Conservation (phyloP, 352 stramenopile genomes). For the Globisporangium ultimum region DNA sequence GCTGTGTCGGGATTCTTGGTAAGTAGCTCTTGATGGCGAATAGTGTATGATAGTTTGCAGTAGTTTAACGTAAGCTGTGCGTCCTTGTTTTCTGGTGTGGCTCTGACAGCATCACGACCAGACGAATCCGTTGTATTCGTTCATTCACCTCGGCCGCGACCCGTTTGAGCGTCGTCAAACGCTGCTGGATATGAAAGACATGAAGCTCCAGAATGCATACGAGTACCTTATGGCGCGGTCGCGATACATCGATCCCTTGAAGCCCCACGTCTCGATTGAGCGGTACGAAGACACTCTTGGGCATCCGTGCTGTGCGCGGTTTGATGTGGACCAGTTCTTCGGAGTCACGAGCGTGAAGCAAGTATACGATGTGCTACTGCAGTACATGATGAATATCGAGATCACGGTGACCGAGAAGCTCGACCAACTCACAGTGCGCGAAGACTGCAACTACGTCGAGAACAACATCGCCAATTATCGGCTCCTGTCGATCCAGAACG, state of each 20-base stretch:
- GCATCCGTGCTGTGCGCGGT: conserved; percentile 29
- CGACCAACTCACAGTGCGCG: conserved; percentile 44
- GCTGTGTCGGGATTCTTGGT: conserved; percentile 26
- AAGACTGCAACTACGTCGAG: conserved; percentile 36
- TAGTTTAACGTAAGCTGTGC: background rate
- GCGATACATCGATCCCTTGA: conserved; percentile 31
- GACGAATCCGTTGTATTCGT: conserved; percentile 26
- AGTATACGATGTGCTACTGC: conserved; percentile 47
- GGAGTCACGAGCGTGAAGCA: conserved; percentile 39
- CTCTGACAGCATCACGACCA: background rate
- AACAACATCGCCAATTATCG: conserved; percentile 30
- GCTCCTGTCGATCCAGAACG: conserved; percentile 18
- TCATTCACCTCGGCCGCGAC: conserved; percentile 38
- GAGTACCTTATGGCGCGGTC: conserved; percentile 38
- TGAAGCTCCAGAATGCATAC: conserved; percentile 30
- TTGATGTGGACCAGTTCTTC: conserved; percentile 41
- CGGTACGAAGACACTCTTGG: conserved; percentile 35
- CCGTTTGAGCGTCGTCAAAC: conserved; percentile 20
- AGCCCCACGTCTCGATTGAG: conserved; percentile 31
- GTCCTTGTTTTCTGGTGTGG: background rate
- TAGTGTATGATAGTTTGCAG: background rate
- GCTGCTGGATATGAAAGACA: conserved; percentile 27
- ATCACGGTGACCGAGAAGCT: conserved; percentile 53
- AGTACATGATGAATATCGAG: conserved; percentile 51
- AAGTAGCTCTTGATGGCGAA: background rate